These are phyloP conservation scores for Malania oleifera DNA, from an alignment of 164 flowering plant genomes.

Conservation along the genomic window DNA sequence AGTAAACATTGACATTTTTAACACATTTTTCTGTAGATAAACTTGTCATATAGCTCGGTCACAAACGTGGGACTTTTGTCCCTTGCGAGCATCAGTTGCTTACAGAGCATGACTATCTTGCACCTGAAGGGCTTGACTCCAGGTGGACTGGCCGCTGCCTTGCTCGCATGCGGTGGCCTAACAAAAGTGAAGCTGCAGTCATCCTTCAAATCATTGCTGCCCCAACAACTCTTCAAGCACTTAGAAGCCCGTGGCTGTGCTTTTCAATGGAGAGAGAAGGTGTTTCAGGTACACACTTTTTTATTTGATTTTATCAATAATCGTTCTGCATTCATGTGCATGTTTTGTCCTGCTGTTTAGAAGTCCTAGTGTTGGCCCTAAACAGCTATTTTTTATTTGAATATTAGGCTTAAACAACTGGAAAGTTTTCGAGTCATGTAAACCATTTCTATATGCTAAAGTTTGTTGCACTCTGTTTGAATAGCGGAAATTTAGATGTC, in stretches of 20 bases:
- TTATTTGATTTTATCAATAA: too few species aligned
- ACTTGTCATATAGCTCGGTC: constrained; percentile 69
- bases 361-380: too few species aligned
- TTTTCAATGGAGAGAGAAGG: constrained; percentile 79
- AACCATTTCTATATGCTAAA: background rate
- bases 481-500: background rate
- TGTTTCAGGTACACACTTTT: constrained; percentile 49
- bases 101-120: constrained; percentile 68
- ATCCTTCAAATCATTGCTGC: constrained; percentile 44
- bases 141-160: constrained; percentile 59
- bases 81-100: constrained; percentile 73
- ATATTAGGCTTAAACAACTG: constrained; percentile 1
- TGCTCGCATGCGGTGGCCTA: constrained; percentile 67
- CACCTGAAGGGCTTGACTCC: constrained; percentile 62
- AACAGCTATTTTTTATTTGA: too few species aligned
- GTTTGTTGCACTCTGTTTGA: background rate
- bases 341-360: too few species aligned
- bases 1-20: background rate
- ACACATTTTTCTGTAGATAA: constrained; percentile 49
- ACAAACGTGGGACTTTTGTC: constrained; percentile 76
- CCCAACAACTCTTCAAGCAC: constrained; percentile 50
- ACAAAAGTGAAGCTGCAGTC: constrained; percentile 77
- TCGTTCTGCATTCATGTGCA: too few species aligned
- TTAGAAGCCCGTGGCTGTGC: constrained; percentile 77
- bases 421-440: background rate